Evolutionary conservation across 371 early-diverging fungal genomes (phyloP).

Genomic region (Mucor racemosus): DNA sequence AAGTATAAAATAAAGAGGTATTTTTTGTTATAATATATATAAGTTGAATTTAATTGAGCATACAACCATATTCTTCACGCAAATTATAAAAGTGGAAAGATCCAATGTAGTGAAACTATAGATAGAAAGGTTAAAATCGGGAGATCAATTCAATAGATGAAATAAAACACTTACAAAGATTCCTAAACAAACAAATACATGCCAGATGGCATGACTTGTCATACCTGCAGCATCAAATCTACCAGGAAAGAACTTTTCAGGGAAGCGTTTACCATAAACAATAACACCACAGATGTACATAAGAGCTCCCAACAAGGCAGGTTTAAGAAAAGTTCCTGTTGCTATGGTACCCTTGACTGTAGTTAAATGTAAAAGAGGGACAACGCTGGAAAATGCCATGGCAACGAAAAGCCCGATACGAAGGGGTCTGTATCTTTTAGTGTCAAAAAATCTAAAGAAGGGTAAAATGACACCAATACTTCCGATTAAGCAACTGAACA

Average conservation of each 20-base stretch:
- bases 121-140: neutral
- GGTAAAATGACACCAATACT: constrained; percentile 63
- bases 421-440: constrained; percentile 54
- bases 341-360: constrained; percentile 45
- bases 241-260: constrained; percentile 80
- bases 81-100: constrained; percentile 30
- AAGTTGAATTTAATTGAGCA: constrained; percentile 10
- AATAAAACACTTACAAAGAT: constrained; percentile 49
- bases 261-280: constrained; percentile 59
- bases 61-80: constrained; percentile 27
- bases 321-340: constrained; percentile 54
- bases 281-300: constrained; percentile 64
- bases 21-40: neutral
- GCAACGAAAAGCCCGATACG: constrained; percentile 66
- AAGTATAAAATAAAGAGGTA: neutral
- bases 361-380: constrained; percentile 63
- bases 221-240: constrained; percentile 71
- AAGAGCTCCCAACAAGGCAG: constrained; percentile 53
- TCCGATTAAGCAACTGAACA: constrained; percentile 59
- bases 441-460: constrained; percentile 63
- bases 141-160: neutral
- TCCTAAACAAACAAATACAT: constrained; percentile 70
- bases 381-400: constrained; percentile 64
- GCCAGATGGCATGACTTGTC: constrained; percentile 84
- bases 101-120: constrained; percentile 29